These are phyloP conservation scores for Alternaria longipes DNA, from an alignment of 2,329 filamentous ascomycete species.

Conservation along the genomic window DNA sequence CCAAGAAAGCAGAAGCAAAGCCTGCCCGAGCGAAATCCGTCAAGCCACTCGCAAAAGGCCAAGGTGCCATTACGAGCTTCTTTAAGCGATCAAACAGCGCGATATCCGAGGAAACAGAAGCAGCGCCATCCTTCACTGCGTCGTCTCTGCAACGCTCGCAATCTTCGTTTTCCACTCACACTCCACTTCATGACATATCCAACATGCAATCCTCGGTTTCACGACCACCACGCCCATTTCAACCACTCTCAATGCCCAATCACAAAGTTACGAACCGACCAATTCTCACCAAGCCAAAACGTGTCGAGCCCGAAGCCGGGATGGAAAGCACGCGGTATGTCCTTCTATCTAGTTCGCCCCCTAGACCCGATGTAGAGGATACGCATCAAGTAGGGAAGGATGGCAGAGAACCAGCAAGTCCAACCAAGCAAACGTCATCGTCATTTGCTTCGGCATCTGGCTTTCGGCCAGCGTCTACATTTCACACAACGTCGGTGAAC, in stretches of 20 bases:
- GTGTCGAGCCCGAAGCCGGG: slow-evolving; percentile 29
- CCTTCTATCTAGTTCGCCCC: slow-evolving; percentile 56
- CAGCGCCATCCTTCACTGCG: slow-evolving; percentile 1
- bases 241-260: slow-evolving; percentile 36
- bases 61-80: slow-evolving; percentile 64
- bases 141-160: slow-evolving; percentile 33
- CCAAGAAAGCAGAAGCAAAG: slow-evolving; percentile 35
- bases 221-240: slow-evolving; percentile 28
- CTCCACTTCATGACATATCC: slow-evolving; percentile 45
- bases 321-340: slow-evolving; percentile 56
- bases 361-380: slow-evolving; percentile 38
- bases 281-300: slow-evolving; percentile 44
- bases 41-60: slow-evolving; percentile 56
- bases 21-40: slow-evolving; percentile 24
- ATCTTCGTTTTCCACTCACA: slow-evolving; percentile 24
- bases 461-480: slow-evolving; percentile 52
- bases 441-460: slow-evolving; percentile 13
- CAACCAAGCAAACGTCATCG: slow-evolving; percentile 16
- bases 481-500: slow-evolving; percentile 56
- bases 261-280: slow-evolving; percentile 48
- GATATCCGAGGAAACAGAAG: slow-evolving; percentile 23
- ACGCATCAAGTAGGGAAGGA: slow-evolving; percentile 13
- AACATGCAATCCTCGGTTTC: slow-evolving; percentile 33
- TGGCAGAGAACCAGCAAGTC: slow-evolving; percentile 14
- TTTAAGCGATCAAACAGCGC: slow-evolving; percentile 52